Base-by-base conservation (phyloP, 2,329 filamentous ascomycete species). In the Drechslerella coelobrocha region DNA sequence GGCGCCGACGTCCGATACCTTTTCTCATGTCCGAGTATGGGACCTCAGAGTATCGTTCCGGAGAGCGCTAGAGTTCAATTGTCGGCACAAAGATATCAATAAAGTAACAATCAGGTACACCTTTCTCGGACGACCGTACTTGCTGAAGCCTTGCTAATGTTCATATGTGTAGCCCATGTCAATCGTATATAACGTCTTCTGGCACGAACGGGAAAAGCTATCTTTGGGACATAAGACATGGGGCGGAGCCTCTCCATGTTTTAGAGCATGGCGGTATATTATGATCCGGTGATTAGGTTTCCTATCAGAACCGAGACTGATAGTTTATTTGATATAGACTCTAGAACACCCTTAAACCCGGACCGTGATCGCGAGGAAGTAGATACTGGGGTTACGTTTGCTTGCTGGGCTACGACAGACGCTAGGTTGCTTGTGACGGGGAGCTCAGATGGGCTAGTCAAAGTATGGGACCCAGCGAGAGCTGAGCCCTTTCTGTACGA, bases 361-460 rank as follows among this genome's bases (percentile, higher is more conserved):
- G 66, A 71, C 39, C 60, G 59, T 2, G 45, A 73, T 26, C 56
- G 73, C 14, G 73, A 74, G 31, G 50, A 56, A 12, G 61, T 73
- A 12, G 74, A 75, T 53, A 75, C 75, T 0, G 75, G 75, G 12
- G 74, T 74, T 17, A 74, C 73, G 8, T 74, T 75, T 51, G 74
- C 74, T 8, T 68, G 63, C 21, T 76, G 74, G 74, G 51, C 31
- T 9, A 19, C 41, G 31, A 56, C 54, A 24, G 43, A 66, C 48
- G 72, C 68, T 2, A 57, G 63, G 7, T 34, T 63, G 27, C 47
- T 63, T 26, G 61, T 63, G 26, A 76, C 75, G 21, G 75, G 74
- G 31, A 65, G 73, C 39, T 74, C 73, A 37, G 74, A 76, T 57
- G 75, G 75, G 2, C 39, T 73, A 1, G 68, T 76, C 1, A 76